Conservation (phyloP, 345 rosid species). For the thale cress (Arabidopsis thaliana) region TAIR10.1 NC_003075.7:1593501-1594000, state of each 20-base stretch:
- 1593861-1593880: conserved; percentile 5
- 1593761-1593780: conserved; percentile 16
- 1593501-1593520: not conserved
- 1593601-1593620: not conserved
- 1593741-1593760: not conserved
- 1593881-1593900: conserved; percentile 30
- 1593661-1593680: conserved; percentile 8
- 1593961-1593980: not conserved
- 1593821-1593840: not conserved
- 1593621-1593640: not conserved
- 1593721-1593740: not conserved
- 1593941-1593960: not conserved
- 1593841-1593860: not conserved
- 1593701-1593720: not conserved
- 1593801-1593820: not conserved
- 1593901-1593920: not conserved
- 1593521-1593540: conserved; percentile 11
- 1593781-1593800: not conserved
- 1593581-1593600: not conserved
- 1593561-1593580: not conserved
- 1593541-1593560: not conserved
- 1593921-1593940: not conserved
- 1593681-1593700: not conserved
- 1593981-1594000: conserved; percentile 17
- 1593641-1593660: not conserved